These are phyloP conservation scores for Gracilaria gracilis DNA, from an alignment of 23 red algal genomes.

Conservation along the genomic window DNA sequence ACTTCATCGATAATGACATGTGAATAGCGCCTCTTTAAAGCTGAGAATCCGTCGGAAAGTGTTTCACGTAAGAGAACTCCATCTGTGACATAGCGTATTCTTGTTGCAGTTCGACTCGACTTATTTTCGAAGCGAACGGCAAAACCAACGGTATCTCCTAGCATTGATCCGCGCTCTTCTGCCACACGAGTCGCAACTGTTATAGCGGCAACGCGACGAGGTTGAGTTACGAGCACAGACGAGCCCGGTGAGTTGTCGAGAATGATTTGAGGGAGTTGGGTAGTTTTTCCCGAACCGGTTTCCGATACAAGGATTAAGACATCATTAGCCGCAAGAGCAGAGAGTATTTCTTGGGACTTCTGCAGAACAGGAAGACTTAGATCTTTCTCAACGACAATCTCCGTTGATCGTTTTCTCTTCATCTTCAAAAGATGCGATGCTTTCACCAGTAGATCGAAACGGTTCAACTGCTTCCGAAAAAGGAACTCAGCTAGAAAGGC, in stretches of 20 bases:
- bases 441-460: no score
- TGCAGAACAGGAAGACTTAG: constrained; percentile 48
- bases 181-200: constrained; percentile 88
- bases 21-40: constrained; percentile 66
- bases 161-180: constrained; percentile 52
- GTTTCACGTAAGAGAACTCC: constrained; percentile 91
- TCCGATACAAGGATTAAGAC: constrained; percentile 85
- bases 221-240: constrained; percentile 87
- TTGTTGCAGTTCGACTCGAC: constrained; percentile 54
- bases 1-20: constrained; percentile 95
- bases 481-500: no score
- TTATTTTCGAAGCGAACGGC: constrained; percentile 91
- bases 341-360: constrained; percentile 45
- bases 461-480: no score
- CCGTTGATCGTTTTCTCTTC: constrained; percentile 35
- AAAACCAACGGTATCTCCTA: constrained; percentile 90
- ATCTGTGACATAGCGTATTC: constrained; percentile 90
- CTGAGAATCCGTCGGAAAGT: constrained; percentile 42
- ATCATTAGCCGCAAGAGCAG: constrained; percentile 52
- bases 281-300: constrained; percentile 95
- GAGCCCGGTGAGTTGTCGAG: constrained; percentile 48
- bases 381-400: constrained; percentile 5
- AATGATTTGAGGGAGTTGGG: constrained; percentile 89
- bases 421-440: not conserved
- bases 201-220: constrained; percentile 91